A percentile compares a stretch with the other conserved stretches of the same genome.
Conservation (phyloP, 2,329 filamentous ascomycete species). For the Lasiodiplodia sp. region DNA sequence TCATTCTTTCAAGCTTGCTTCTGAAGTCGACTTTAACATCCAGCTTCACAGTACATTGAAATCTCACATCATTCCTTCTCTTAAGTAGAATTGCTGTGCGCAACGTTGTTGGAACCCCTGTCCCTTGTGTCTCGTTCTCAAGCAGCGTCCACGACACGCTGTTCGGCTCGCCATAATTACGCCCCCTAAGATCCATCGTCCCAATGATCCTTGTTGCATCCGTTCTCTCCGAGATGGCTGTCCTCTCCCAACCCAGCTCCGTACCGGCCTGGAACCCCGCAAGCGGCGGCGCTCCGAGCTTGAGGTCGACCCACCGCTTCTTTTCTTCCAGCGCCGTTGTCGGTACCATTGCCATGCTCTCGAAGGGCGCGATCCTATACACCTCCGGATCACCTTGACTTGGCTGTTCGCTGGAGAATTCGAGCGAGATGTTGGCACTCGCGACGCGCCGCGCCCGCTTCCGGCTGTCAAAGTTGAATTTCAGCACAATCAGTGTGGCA, state of each 20-base stretch:
- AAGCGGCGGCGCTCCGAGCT: background rate
- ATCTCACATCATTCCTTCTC: slow-evolving; percentile 37
- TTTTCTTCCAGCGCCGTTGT: background rate
- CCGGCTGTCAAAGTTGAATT: background rate
- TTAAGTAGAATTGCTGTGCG: slow-evolving; percentile 37
- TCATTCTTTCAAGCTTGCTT: slow-evolving; percentile 35
- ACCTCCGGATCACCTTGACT: background rate
- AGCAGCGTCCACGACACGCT: slow-evolving; percentile 38
- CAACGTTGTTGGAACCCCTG: slow-evolving; percentile 36
- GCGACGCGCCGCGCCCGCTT: background rate
- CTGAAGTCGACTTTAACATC: slow-evolving; percentile 37
- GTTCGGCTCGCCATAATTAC: slow-evolving; percentile 34
- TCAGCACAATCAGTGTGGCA: background rate
- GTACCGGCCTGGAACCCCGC: background rate
- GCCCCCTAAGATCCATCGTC: slow-evolving; percentile 33
- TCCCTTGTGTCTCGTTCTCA: slow-evolving; percentile 37
- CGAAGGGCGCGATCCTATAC: background rate
- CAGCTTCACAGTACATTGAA: slow-evolving; percentile 40
- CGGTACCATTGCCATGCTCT: background rate
- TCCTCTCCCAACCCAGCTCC: slow-evolving; percentile 5
- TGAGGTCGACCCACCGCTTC: background rate
- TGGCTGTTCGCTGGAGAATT: background rate
- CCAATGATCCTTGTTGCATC: slow-evolving; percentile 32
- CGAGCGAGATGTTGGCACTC: background rate
- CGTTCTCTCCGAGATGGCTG: background rate